These are phyloP conservation scores for Davidsoniella virescens DNA, from an alignment of 2,329 filamentous ascomycete species.

Conservation along the genomic window DNA sequence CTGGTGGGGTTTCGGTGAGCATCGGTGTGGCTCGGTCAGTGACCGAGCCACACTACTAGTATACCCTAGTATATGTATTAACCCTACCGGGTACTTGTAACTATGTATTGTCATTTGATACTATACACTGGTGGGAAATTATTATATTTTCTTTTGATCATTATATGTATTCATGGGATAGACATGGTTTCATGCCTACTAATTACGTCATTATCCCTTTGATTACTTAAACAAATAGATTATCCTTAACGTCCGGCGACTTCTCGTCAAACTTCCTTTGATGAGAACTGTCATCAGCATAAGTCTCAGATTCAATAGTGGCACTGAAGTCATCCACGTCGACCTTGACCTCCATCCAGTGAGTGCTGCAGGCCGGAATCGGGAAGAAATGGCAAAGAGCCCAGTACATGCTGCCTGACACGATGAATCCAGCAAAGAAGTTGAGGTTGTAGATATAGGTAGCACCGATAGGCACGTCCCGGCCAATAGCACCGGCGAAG, in stretches of 20 bases:
- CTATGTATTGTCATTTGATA: too few species aligned
- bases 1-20: not conserved
- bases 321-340: slow-evolving; percentile 38
- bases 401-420: slow-evolving; percentile 54
- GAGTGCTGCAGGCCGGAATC: slow-evolving; percentile 55
- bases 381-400: slow-evolving; percentile 51
- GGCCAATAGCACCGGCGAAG: slow-evolving; percentile 67
- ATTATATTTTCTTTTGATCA: too few species aligned
- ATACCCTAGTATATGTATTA: too few species aligned
- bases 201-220: not conserved
- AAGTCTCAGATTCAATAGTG: slow-evolving; percentile 15
- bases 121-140: too few species aligned
- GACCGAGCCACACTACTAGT: too few species aligned
- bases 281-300: slow-evolving; percentile 23
- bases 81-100: too few species aligned
- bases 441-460: slow-evolving; percentile 81
- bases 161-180: too few species aligned
- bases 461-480: slow-evolving; percentile 56
- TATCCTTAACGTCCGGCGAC: not conserved
- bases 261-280: slow-evolving; percentile 13
- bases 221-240: not conserved
- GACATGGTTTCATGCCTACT: not conserved
- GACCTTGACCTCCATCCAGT: slow-evolving; percentile 62
- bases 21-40: not conserved
- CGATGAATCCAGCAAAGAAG: slow-evolving; percentile 71